These are phyloP conservation scores for Salix viminalis DNA, from an alignment of 345 rosid genomes.

Conservation along the genomic window DNA sequence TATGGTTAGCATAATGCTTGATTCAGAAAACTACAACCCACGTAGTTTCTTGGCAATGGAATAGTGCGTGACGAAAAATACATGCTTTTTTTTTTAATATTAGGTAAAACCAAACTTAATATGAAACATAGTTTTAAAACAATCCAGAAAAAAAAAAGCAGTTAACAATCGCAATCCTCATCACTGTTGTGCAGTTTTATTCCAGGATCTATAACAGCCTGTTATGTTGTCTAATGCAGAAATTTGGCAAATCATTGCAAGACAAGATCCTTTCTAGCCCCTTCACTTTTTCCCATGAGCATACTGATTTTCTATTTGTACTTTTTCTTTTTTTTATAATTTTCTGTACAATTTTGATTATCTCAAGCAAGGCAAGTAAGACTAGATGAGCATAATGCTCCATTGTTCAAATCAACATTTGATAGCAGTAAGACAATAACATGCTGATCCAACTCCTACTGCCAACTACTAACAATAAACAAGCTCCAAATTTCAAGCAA, in stretches of 20 bases:
- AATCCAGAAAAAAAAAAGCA: neutral
- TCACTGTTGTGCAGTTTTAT: neutral
- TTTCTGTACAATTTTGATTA: neutral
- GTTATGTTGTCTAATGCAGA: neutral
- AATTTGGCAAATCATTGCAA: neutral
- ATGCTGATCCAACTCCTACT: neutral
- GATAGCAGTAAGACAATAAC: too few species aligned
- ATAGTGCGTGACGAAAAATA: neutral
- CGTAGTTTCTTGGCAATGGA: neutral
- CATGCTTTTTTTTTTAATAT: neutral
- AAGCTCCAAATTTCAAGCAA: neutral
- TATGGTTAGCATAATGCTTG: neutral
- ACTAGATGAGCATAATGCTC: neutral
- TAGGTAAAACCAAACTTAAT: neutral
- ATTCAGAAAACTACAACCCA: neutral
- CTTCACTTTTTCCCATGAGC: neutral
- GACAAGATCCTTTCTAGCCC: neutral
- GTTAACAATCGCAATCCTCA: neutral
- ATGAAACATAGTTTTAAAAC: neutral
- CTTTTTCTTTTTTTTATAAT: too few species aligned
- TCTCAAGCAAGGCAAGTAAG: neutral
- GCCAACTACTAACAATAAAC: neutral
- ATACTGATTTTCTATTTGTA: neutral
- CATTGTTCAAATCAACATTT: too few species aligned
- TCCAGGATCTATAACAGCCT: neutral